These are phyloP conservation scores for Selenicereus undatus DNA, from an alignment of 148 eudicot genomes.

Conservation along the genomic window DNA sequence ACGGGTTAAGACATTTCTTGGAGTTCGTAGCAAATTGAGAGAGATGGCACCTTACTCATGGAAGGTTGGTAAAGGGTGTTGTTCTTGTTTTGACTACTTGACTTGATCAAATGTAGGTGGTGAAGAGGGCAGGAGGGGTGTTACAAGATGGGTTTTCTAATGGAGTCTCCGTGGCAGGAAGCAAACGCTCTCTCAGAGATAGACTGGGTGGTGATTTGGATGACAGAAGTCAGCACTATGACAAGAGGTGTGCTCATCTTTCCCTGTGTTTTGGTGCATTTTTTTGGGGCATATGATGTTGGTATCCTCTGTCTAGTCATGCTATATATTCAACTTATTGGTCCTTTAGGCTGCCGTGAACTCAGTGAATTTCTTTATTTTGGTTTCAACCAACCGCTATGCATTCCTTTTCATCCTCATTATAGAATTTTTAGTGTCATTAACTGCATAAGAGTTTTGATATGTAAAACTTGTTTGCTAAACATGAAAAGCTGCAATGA, in stretches of 20 bases:
- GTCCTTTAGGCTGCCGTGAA: not conserved
- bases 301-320: not conserved
- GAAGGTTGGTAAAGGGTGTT: not conserved
- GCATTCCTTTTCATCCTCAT: not conserved
- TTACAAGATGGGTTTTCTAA: slow-evolving; percentile 33
- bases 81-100: slow-evolving; percentile 13
- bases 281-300: not conserved
- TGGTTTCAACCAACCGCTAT: not conserved
- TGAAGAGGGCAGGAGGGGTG: slow-evolving; percentile 54
- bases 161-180: slow-evolving; percentile 38
- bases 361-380: not conserved
- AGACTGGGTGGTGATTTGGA: slow-evolving; percentile 41
- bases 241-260: slow-evolving; percentile 45
- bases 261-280: not conserved
- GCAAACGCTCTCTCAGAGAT: slow-evolving; percentile 68
- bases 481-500: not conserved
- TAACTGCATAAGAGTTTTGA: not conserved
- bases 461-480: not conserved
- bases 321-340: not conserved
- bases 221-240: slow-evolving; percentile 23
- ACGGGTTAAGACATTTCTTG: too few relatives aligned
- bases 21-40: too few relatives aligned
- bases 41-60: not conserved
- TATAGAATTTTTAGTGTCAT: not conserved
- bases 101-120: slow-evolving; percentile 46